Percentiles rank a stretch among this genome's conserved stretches.
Evolutionary conservation across 495 filamentous ascomycete genomes (phyloP).

Genomic region (Trichodelitschia bisporula): DNA sequence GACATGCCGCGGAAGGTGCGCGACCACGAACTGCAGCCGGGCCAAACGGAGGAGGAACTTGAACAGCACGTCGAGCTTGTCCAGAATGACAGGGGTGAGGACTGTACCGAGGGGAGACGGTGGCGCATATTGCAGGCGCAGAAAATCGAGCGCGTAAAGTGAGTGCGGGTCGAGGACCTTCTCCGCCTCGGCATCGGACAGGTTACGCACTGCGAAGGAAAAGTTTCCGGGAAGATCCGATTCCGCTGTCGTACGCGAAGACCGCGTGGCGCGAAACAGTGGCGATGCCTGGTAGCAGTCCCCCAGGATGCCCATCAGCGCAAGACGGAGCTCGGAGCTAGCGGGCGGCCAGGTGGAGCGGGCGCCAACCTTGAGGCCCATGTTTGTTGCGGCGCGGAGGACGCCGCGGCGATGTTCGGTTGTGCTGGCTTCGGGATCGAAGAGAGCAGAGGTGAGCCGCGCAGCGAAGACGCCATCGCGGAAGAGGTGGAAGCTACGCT

Average conservation of each 20-base stretch:
- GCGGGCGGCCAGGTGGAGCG: conserved; percentile 77
- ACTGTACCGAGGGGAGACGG: conserved; percentile 46
- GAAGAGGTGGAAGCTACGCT: conserved; percentile 59
- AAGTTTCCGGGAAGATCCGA: conserved; percentile 53
- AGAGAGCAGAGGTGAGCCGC: conserved; percentile 58
- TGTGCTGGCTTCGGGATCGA: conserved; percentile 59
- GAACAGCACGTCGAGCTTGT: conserved; percentile 69
- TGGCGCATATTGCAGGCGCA: conserved; percentile 64
- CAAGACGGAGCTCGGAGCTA: conserved; percentile 70
- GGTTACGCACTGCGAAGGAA: conserved; percentile 66
- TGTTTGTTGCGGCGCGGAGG: conserved; percentile 39
- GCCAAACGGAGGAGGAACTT: conserved; percentile 48
- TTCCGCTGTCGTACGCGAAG: conserved; percentile 9
- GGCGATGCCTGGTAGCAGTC: conserved; percentile 34
- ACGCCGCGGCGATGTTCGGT: conserved; percentile 48
- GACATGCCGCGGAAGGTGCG: conserved; percentile 30
- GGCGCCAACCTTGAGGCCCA: conserved; percentile 56
- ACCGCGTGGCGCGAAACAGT: conserved; percentile 4
- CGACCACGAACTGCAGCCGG: conserved; percentile 58
- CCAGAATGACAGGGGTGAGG: conserved; percentile 38
- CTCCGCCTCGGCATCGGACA: conserved; percentile 48
- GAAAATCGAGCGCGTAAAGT: conserved; percentile 73
- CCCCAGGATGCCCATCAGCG: conserved; percentile 62
- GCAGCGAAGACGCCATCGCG: conserved; percentile 64
- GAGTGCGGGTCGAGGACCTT: conserved; percentile 54